Evolutionary conservation across 805 yeast species (phyloP).

Genomic region (Wickerhamiella occidentalis): DNA sequence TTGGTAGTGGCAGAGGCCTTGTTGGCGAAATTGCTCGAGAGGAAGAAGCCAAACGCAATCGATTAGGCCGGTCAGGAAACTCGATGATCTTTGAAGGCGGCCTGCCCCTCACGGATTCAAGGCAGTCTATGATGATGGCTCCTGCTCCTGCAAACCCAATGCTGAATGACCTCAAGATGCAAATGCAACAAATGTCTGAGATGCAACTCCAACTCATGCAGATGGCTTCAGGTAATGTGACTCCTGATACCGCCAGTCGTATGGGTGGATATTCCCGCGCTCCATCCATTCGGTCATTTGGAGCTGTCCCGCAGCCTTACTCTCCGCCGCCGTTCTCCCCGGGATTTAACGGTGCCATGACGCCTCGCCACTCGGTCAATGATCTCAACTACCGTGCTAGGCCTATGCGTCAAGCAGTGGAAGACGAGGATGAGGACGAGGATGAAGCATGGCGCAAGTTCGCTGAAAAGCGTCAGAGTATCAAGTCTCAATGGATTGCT

Average conservation of each 20-base stretch:
- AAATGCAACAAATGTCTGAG: conserved; percentile 26
- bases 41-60: conserved; percentile 28
- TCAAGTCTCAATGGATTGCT: conserved; percentile 19
- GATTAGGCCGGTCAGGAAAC: conserved; percentile 14
- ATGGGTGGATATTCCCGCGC: conserved; percentile 7
- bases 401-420: not conserved
- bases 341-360: not conserved
- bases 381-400: not conserved
- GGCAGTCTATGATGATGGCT: conserved; percentile 6
- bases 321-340: not conserved
- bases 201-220: conserved; percentile 24
- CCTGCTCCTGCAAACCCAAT: not conserved
- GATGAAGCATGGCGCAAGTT: conserved; percentile 19
- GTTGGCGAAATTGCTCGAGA: conserved; percentile 32
- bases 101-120: not conserved
- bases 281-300: conserved; percentile 9
- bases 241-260: not conserved
- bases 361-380: not conserved
- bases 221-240: not conserved
- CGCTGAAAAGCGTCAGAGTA: conserved; percentile 17
- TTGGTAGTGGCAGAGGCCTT: conserved; percentile 26
- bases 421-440: conserved; percentile 19
- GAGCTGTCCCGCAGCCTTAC: not conserved
- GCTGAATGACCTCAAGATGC: conserved; percentile 23
- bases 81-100: not conserved